Percentiles rank a stretch among this genome's conserved stretches.
These are phyloP conservation scores for Yamadazyma sp. DNA, from an alignment of 1,139 yeast species.

Conservation along the genomic window DNA sequence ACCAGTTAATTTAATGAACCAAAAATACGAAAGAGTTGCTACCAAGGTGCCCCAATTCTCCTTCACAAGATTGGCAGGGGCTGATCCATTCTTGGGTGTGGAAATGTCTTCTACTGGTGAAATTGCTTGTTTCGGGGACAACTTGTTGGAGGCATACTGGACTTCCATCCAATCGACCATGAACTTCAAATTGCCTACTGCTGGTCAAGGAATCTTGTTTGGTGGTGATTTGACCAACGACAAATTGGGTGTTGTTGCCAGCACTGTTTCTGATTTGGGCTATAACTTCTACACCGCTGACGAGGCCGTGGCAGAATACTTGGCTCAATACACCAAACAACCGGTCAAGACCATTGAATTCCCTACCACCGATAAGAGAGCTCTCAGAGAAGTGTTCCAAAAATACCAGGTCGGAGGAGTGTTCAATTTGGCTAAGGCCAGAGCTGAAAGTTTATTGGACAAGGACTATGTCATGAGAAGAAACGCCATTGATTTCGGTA, in stretches of 20 bases:
- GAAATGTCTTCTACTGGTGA: constrained; percentile 99
- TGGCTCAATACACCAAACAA: constrained; percentile 48
- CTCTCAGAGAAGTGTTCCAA: constrained; percentile 89
- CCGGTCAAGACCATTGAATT: constrained; percentile 72
- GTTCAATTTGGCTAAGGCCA: constrained; percentile 84
- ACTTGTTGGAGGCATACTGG: constrained; percentile 92
- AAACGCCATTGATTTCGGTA: constrained; percentile 96
- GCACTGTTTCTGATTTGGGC: constrained; percentile 67
- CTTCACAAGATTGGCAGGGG: constrained; percentile 96
- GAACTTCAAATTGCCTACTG: constrained; percentile 92
- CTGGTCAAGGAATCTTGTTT: constrained; percentile 84
- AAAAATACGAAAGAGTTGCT: constrained; percentile 73
- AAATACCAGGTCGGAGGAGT: constrained; percentile 81
- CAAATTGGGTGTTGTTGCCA: constrained; percentile 71
- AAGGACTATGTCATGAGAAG: constrained; percentile 97
- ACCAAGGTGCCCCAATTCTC: constrained; percentile 98
- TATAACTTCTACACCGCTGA: constrained; percentile 82
- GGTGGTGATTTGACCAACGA: constrained; percentile 87
- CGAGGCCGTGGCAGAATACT: constrained; percentile 66
- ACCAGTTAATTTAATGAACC: constrained; percentile 68
- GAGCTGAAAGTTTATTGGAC: constrained; percentile 83
- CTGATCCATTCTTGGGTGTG: constrained; percentile 97
- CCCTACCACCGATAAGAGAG: constrained; percentile 91
- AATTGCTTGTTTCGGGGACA: constrained; percentile 91
- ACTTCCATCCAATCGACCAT: constrained; percentile 93